Evolutionary conservation across 2,329 filamentous ascomycete species (phyloP).

Genomic region (Chrysoporthe austroafricana): DNA sequence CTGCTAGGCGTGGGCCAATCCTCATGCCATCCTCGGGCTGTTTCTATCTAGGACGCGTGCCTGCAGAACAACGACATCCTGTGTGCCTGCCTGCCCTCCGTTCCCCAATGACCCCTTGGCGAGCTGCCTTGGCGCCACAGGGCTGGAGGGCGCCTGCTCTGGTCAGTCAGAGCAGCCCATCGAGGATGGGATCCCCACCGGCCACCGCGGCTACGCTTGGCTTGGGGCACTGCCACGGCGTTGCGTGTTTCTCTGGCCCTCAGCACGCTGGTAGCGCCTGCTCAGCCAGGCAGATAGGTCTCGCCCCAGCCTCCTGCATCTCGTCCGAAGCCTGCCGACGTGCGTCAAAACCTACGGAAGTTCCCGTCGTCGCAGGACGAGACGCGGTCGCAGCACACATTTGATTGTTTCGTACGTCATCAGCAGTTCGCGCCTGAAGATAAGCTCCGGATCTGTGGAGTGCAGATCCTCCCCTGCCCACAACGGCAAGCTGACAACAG

Average conservation of each 20-base stretch:
- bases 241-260: not conserved
- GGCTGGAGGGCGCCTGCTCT: not conserved
- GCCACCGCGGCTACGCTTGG: not conserved
- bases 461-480: not conserved
- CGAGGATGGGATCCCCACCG: not conserved
- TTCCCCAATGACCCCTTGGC: not conserved
- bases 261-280: not conserved
- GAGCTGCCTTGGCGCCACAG: not conserved
- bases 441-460: not conserved
- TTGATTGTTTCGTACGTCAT: slow-evolving; percentile 9
- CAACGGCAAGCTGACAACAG: not conserved
- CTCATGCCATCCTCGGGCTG: not conserved
- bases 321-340: not conserved
- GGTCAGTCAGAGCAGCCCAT: not conserved
- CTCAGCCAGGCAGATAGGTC: not conserved
- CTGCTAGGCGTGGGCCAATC: no score
- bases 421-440: not conserved
- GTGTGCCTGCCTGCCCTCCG: not conserved
- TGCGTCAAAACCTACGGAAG: not conserved
- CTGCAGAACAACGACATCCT: not conserved
- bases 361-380: not conserved
- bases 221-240: not conserved
- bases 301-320: not conserved
- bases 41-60: not conserved
- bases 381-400: not conserved